Conservation (phyloP, 2,329 filamentous ascomycete genomes). For the Colletotrichum sidae region DNA sequence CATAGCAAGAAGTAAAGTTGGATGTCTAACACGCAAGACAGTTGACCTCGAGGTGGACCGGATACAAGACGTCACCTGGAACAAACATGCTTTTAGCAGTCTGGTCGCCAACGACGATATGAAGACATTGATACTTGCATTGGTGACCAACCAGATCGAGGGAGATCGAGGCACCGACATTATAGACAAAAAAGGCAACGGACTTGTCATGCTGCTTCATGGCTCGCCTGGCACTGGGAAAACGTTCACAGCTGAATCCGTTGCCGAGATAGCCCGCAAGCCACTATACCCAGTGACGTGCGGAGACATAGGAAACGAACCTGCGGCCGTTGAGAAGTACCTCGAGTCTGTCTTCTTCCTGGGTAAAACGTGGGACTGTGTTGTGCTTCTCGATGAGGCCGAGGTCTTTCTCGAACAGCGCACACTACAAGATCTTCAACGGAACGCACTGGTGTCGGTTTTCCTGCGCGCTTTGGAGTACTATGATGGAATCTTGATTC, state of each 20-base stretch:
- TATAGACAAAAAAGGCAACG: constrained; percentile 12
- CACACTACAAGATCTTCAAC: constrained; percentile 85
- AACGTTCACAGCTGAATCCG: constrained; percentile 2
- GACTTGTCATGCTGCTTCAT: constrained; percentile 10
- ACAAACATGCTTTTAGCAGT: too few species aligned
- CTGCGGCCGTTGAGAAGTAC: constrained; percentile 78
- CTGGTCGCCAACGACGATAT: too few species aligned
- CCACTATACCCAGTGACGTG: not conserved
- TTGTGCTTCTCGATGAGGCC: constrained; percentile 86
- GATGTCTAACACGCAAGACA: too few species aligned
- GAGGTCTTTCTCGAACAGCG: constrained; percentile 81
- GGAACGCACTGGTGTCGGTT: constrained; percentile 87
- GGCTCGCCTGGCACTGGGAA: constrained; percentile 17
- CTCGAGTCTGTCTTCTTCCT: constrained; percentile 76
- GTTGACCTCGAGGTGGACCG: too few species aligned
- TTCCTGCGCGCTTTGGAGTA: constrained; percentile 90
- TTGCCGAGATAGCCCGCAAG: not conserved
- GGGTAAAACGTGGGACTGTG: constrained; percentile 86
- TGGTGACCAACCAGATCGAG: too few species aligned
- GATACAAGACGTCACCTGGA: too few species aligned
- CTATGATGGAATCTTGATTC: constrained; percentile 89
- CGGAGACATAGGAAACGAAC: constrained; percentile 61
- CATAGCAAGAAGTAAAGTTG: too few species aligned
- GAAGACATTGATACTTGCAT: too few species aligned
- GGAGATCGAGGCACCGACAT: constrained; percentile 42